phyloP scores from a whole-genome alignment of 345 rosid species.

The Clarkia xantiana region DNA sequence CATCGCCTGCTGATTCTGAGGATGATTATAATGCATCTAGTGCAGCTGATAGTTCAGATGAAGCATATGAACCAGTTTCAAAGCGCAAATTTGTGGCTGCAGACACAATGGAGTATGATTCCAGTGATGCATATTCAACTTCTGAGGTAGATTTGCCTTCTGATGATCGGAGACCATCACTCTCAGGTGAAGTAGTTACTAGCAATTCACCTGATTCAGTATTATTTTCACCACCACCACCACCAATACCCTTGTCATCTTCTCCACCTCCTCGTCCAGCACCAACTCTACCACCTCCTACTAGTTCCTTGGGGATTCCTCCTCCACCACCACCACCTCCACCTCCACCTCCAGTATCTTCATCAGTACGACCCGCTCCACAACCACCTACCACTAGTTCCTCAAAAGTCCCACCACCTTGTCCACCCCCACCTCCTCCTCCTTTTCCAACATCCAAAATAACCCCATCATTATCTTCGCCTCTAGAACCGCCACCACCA shows the following conservation, averaged over 20 bases:
- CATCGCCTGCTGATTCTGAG: conserved; percentile 72
- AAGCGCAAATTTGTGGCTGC: too few relatives aligned
- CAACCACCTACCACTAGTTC: conserved; percentile 12
- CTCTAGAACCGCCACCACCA: conserved; percentile 6
- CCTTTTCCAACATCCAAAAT: too few relatives aligned
- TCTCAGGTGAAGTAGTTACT: conserved; percentile 15
- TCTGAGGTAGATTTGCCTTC: conserved; percentile 22
- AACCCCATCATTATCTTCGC: neutral
- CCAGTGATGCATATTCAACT: conserved; percentile 7
- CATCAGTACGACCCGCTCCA: conserved; percentile 13
- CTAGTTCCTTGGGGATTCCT: neutral
- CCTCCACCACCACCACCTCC: conserved; percentile 9
- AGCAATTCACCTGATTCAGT: conserved; percentile 17
- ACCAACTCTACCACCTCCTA: conserved; percentile 10
- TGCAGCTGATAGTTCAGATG: conserved; percentile 93
- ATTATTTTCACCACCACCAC: conserved; percentile 12
- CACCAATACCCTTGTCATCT: conserved; percentile 14
- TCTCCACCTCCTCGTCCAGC: conserved; percentile 24
- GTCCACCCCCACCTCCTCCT: conserved; percentile 7
- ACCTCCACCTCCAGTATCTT: conserved; percentile 9
- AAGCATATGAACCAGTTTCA: conserved; percentile 39
- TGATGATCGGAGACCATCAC: conserved; percentile 17
- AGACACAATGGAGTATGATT: too few relatives aligned
- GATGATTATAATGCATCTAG: conserved; percentile 86
- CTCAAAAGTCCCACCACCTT: conserved; percentile 5